phyloP scores from a whole-genome alignment of 208 protist species.

The Borovskyia barvae region DNA sequence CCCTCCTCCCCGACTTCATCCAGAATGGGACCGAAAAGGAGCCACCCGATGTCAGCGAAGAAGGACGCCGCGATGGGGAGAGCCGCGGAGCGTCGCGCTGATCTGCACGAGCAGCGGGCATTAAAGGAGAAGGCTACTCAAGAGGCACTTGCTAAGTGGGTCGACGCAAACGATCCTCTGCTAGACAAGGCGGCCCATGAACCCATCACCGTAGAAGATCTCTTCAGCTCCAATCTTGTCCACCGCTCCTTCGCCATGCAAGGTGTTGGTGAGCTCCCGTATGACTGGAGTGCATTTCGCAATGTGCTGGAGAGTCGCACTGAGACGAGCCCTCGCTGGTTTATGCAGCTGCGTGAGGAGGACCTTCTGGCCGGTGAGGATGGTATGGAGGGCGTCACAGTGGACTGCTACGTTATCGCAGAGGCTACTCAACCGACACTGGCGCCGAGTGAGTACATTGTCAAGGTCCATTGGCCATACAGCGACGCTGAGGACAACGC shows the following conservation, averaged over 20 bases:
- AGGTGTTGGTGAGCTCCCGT: slow-evolving; percentile 33
- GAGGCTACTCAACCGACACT: slow-evolving; percentile 70
- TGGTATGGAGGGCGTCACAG: slow-evolving; percentile 76
- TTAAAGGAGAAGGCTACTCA: slow-evolving; percentile 30
- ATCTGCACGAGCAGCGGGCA: slow-evolving; percentile 17
- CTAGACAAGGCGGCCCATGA: slow-evolving; percentile 33
- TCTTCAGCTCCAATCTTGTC: slow-evolving; percentile 49
- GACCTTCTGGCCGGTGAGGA: slow-evolving; percentile 69
- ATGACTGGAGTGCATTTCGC: slow-evolving; percentile 73
- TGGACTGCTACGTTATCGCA: slow-evolving; percentile 83
- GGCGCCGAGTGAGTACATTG: slow-evolving; percentile 76
- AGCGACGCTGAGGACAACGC: slow-evolving; percentile 86
- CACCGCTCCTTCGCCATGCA: slow-evolving; percentile 51
- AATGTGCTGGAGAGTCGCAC: slow-evolving; percentile 49
- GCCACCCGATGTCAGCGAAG: slow-evolving; percentile 23
- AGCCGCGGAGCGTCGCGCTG: slow-evolving; percentile 22
- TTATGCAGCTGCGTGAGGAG: slow-evolving; percentile 84
- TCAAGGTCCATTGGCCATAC: slow-evolving; percentile 86
- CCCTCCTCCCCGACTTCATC: neutral
- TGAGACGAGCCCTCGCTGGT: slow-evolving; percentile 75
- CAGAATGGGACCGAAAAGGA: slow-evolving; percentile 9
- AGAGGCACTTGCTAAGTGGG: slow-evolving; percentile 38
- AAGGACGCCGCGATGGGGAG: slow-evolving; percentile 16
- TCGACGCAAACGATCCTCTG: slow-evolving; percentile 61
- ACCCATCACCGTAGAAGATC: slow-evolving; percentile 50